Conservation (phyloP, 106 monocot species). For the Dendrobium officinale region DNA sequence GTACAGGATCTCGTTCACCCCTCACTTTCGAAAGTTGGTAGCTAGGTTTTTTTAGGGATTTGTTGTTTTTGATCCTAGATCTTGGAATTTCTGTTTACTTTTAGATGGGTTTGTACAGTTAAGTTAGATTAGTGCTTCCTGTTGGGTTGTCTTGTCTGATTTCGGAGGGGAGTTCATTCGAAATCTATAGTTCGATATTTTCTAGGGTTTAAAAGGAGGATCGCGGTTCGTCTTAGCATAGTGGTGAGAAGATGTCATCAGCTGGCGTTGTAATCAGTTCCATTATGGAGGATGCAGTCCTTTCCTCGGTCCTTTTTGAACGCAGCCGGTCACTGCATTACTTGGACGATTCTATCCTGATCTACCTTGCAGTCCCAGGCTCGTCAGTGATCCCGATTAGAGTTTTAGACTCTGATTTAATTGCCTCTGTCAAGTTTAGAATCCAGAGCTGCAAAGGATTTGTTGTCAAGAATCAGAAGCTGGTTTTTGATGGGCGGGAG, state of each 20-base stretch:
- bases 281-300: slow-evolving; percentile 26
- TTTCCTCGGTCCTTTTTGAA: slow-evolving; percentile 29
- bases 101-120: neutral
- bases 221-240: neutral
- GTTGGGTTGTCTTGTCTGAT: neutral
- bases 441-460: slow-evolving; percentile 69
- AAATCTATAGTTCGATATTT: neutral
- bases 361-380: slow-evolving; percentile 56
- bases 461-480: slow-evolving; percentile 66
- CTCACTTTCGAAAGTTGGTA: neutral
- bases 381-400: slow-evolving; percentile 43
- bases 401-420: slow-evolving; percentile 63
- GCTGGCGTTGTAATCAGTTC: slow-evolving; percentile 40
- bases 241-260: slow-evolving; percentile 50
- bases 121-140: neutral
- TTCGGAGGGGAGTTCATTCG: no score
- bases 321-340: slow-evolving; percentile 31
- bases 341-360: slow-evolving; percentile 42
- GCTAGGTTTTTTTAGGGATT: neutral
- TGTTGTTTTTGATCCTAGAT: neutral
- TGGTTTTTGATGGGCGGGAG: slow-evolving; percentile 72
- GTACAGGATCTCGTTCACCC: neutral
- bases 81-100: neutral
- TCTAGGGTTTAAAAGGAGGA: neutral
- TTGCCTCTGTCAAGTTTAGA: slow-evolving; percentile 70